Conservation (phyloP, 2,329 filamentous ascomycete genomes). For the Tolypocladium inflatum region DNA sequence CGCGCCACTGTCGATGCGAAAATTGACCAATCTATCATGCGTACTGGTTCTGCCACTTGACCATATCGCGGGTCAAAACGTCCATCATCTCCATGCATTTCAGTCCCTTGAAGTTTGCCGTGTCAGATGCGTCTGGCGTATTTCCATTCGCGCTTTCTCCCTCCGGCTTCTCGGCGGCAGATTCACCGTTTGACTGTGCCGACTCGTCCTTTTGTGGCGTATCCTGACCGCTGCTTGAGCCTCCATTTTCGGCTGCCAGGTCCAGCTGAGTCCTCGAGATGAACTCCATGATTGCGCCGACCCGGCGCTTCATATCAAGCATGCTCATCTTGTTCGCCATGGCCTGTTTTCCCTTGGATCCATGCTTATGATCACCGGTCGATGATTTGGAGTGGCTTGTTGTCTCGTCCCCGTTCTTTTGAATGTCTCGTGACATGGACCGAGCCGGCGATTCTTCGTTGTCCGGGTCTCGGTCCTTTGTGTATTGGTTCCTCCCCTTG, state of each 20-base stretch:
- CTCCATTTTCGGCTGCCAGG: slow-evolving; percentile 52
- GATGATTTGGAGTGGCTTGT: slow-evolving; percentile 23
- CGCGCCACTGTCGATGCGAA: not conserved
- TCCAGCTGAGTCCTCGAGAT: slow-evolving; percentile 85
- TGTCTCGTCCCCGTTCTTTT: slow-evolving; percentile 25
- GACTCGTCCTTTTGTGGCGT: slow-evolving; percentile 25
- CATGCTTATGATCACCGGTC: slow-evolving; percentile 41
- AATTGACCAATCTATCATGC: slow-evolving; percentile 15
- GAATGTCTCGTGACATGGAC: slow-evolving; percentile 42
- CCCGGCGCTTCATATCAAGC: slow-evolving; percentile 80
- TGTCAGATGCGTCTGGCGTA: slow-evolving; percentile 11
- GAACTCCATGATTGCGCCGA: slow-evolving; percentile 78
- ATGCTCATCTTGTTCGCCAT: slow-evolving; percentile 65
- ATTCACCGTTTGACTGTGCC: slow-evolving; percentile 25
- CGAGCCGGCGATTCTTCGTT: slow-evolving; percentile 48
- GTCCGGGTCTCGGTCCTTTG: slow-evolving; percentile 58
- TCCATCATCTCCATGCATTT: slow-evolving; percentile 89
- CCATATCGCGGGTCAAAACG: slow-evolving; percentile 65
- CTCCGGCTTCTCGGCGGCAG: slow-evolving; percentile 11
- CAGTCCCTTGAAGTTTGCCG: slow-evolving; percentile 61
- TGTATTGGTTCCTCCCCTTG: slow-evolving; percentile 74
- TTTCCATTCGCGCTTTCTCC: slow-evolving; percentile 13
- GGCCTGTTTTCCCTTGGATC: slow-evolving; percentile 39
- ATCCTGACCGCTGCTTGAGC: slow-evolving; percentile 26
- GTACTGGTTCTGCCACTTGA: slow-evolving; percentile 77